phyloP scores from a whole-genome alignment of 331 rosid species.

The Pyracantha coccinea region DNA sequence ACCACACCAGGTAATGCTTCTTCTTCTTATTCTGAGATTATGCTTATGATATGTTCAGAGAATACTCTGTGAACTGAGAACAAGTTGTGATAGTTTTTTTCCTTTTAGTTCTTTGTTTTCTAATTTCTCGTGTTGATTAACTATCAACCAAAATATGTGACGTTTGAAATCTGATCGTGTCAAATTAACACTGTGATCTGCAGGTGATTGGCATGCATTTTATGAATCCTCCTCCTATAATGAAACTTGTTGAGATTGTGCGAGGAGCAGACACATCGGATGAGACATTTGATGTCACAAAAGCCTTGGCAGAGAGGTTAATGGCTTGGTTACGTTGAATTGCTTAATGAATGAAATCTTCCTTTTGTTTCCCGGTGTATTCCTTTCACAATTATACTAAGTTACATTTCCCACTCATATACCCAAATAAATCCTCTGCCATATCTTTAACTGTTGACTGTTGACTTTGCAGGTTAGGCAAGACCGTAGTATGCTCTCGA shows the following conservation, averaged over 20 bases:
- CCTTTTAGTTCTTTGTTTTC: neutral
- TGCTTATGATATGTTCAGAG: neutral
- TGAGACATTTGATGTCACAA: constrained; percentile 51
- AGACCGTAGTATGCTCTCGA: constrained; percentile 63
- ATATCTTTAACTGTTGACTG: constrained; percentile 2
- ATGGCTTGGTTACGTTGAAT: neutral
- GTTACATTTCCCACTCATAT: neutral
- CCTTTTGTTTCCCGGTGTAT: neutral
- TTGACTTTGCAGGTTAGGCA: constrained; percentile 51
- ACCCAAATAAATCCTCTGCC: neutral
- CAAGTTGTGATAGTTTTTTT: neutral
- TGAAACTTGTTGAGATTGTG: constrained; percentile 83
- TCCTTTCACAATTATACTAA: neutral
- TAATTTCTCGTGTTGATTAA: neutral
- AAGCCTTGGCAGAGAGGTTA: constrained; percentile 74
- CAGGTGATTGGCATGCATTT: constrained; percentile 98
- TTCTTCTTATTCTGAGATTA: constrained; percentile 5
- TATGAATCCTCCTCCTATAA: constrained; percentile 87
- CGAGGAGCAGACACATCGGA: constrained; percentile 80
- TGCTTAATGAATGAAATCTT: neutral
- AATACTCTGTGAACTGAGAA: neutral
- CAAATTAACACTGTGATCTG: constrained; percentile 8
- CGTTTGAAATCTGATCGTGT: neutral
- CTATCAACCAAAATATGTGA: neutral
- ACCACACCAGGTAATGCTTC: constrained; percentile 48